A percentile compares a stretch with the other conserved stretches of the same genome.
These are phyloP conservation scores for Nigrospora sphaerica DNA, from an alignment of 2,329 filamentous ascomycete genomes.

Conservation along the genomic window DNA sequence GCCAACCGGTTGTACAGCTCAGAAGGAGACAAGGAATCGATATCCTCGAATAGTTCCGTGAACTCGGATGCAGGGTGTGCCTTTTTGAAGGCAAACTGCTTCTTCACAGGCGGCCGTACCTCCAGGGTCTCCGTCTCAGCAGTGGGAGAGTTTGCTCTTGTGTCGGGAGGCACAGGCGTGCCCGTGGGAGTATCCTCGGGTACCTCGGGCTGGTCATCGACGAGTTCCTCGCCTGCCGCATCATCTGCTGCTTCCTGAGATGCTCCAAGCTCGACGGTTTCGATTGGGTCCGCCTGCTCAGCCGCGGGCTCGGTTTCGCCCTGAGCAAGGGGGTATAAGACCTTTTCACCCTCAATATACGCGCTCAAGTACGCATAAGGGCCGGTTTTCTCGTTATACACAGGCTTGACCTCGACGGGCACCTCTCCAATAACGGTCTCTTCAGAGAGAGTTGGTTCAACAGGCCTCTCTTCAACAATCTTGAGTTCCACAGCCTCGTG, in stretches of 20 bases:
- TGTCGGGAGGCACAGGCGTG: slow-evolving; percentile 19
- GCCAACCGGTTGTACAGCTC: slow-evolving; percentile 39
- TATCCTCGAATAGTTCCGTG: slow-evolving; percentile 38
- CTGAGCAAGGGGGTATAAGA: slow-evolving; percentile 15
- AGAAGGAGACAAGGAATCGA: slow-evolving; percentile 38
- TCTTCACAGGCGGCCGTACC: slow-evolving; percentile 8
- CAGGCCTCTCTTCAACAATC: background rate
- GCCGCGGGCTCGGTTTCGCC: slow-evolving; percentile 5
- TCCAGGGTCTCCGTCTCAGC: slow-evolving; percentile 15
- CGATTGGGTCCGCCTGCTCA: slow-evolving; percentile 1
- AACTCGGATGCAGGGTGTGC: slow-evolving; percentile 44
- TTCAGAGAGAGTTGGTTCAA: background rate
- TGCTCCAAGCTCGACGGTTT: slow-evolving; percentile 8
- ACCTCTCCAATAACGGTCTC: background rate
- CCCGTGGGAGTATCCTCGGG: slow-evolving; percentile 16
- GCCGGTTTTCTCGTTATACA: slow-evolving; percentile 3
- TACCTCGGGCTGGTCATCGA: slow-evolving; percentile 16
- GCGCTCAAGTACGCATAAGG: slow-evolving; percentile 20
- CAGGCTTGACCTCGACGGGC: background rate
- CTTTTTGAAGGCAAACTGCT: slow-evolving; percentile 40
- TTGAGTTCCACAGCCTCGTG: background rate
- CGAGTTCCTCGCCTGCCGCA: slow-evolving; percentile 13
- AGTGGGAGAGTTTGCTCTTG: slow-evolving; percentile 26
- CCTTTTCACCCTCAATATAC: slow-evolving; percentile 14
- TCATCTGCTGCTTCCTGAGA: slow-evolving; percentile 11